phyloP scores from a whole-genome alignment of 2,329 filamentous ascomycete genomes.

The Sclerotiophoma versabilis region DNA sequence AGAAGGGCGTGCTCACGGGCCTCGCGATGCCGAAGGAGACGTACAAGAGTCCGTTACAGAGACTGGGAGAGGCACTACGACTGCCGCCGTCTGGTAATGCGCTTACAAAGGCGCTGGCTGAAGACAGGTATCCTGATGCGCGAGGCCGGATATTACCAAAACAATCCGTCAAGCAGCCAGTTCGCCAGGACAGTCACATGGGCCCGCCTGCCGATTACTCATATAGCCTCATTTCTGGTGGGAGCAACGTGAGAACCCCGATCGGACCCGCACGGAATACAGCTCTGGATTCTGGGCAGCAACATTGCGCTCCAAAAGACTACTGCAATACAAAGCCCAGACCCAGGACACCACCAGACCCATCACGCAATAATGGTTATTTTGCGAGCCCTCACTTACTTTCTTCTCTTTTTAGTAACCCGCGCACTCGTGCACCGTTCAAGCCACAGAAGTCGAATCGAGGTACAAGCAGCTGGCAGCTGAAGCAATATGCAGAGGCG shows the following conservation, averaged over 20 bases:
- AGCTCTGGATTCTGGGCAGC: slow-evolving; percentile 22
- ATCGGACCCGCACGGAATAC: slow-evolving; percentile 5
- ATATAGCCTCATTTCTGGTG: slow-evolving; percentile 32
- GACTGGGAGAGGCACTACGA: slow-evolving; percentile 37
- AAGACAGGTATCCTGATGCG: neutral
- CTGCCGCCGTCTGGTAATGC: slow-evolving; percentile 23
- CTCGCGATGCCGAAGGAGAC: slow-evolving; percentile 32
- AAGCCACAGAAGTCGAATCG: slow-evolving; percentile 84
- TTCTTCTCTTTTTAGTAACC: slow-evolving; percentile 68
- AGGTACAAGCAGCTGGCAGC: slow-evolving; percentile 88
- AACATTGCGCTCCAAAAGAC: slow-evolving; percentile 4
- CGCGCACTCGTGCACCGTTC: slow-evolving; percentile 88
- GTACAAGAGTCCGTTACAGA: slow-evolving; percentile 45
- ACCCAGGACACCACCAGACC: slow-evolving; percentile 11
- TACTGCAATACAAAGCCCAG: slow-evolving; percentile 17
- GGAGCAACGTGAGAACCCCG: slow-evolving; percentile 15
- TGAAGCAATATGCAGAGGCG: slow-evolving; percentile 97
- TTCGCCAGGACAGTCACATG: slow-evolving; percentile 19
- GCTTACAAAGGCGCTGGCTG: slow-evolving; percentile 11
- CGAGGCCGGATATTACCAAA: neutral
- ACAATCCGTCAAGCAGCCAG: neutral
- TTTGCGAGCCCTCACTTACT: slow-evolving; percentile 43
- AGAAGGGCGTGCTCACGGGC: slow-evolving; percentile 21
- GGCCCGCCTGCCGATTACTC: slow-evolving; percentile 47
- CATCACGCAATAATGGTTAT: slow-evolving; percentile 23